Base-by-base conservation (phyloP, 1,284 basidiomycete genomes). In the Porodaedalea pini region DNA sequence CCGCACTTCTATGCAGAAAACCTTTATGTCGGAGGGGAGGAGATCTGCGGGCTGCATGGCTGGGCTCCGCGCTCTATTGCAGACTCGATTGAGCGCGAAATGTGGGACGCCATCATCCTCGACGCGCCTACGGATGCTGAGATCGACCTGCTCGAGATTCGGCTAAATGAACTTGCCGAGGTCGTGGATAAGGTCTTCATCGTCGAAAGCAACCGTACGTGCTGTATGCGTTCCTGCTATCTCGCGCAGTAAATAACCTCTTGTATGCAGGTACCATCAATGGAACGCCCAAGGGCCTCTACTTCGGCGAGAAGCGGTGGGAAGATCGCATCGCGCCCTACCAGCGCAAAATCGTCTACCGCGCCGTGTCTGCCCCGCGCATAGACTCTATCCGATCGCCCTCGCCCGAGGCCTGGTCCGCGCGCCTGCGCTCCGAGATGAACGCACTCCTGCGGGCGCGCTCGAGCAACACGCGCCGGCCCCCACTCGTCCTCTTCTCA, bases 121-220 rank as follows among this genome's bases (percentile, higher is more conserved):
- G 65, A 66, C 40, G 70, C 69, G 41, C 54, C 58, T 10, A 60
- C 58, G n/a, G 43, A 23, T 10, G 51, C 51, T 8, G 75, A 78
- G 63, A 57, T 77, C 15, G 76, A 78, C 61, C 64, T 78, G 56
- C 66, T 78, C 40, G 72, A 78, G 60, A 67, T 77, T 21, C 67
- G 76, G 0, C 63, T 76, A 51, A 61, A 69, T 56, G 76, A 78
- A 62, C 69, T 74, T 15, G 64, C 65, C 15, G 65, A 67, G 2
- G 63, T 67, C 29, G 75, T 78, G 0, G 65, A 71, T 41, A 61
- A 60, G 11, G 73, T 75, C 52, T 66, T 77, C 58, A 64, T 78
- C 49, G 61, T 77, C 51, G 76, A 78, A 51, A 66, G 68, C 31
- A 68, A 69, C 56, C 61, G 66, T 63, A 62, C 57, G 47, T 71